A percentile compares a stretch with the other conserved stretches of the same genome.
Evolutionary conservation across 2,329 filamentous ascomycete species (phyloP).

Genomic region (Penicillium janthinellum): DNA sequence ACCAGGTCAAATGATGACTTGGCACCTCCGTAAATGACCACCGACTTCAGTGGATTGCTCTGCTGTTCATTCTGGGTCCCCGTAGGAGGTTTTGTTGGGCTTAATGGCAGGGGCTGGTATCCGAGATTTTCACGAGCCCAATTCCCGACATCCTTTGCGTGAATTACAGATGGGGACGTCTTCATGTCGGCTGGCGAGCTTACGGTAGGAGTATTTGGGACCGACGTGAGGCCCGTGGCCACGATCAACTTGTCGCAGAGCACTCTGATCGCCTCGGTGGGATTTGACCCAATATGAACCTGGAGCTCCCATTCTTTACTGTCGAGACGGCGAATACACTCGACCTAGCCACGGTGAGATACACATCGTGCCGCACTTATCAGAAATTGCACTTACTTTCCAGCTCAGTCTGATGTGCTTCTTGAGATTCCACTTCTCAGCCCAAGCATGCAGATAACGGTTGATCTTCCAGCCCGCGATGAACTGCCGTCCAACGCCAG

Average conservation of each 20-base stretch:
- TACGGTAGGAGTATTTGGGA: constrained; percentile 25
- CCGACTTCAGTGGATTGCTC: constrained; percentile 9
- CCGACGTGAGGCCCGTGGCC: constrained; percentile 31
- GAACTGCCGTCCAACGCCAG: constrained; percentile 17
- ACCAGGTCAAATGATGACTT: constrained; percentile 32
- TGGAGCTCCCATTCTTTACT: constrained; percentile 28
- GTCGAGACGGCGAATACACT: constrained; percentile 23
- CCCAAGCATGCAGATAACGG: constrained; percentile 28
- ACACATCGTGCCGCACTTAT: background rate
- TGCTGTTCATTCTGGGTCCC: background rate
- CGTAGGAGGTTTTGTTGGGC: background rate
- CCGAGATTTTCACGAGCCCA: constrained; percentile 27
- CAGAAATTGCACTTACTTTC: constrained; percentile 16
- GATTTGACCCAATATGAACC: constrained; percentile 8
- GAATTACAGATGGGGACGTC: constrained; percentile 14
- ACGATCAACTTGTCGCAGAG: constrained; percentile 33
- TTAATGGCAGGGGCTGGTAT: constrained; percentile 21
- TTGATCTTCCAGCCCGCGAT: constrained; percentile 33
- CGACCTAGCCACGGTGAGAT: constrained; percentile 17
- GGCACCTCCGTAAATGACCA: constrained; percentile 29
- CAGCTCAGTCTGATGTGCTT: constrained; percentile 28
- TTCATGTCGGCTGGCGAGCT: background rate
- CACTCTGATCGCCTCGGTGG: constrained; percentile 5
- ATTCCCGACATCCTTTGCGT: constrained; percentile 27
- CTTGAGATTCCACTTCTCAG: constrained; percentile 25